A percentile compares a stretch with the other conserved stretches of the same genome.
Evolutionary conservation across 2,329 filamentous ascomycete genomes (phyloP).

Genomic region (Aspergillus sp.): DNA sequence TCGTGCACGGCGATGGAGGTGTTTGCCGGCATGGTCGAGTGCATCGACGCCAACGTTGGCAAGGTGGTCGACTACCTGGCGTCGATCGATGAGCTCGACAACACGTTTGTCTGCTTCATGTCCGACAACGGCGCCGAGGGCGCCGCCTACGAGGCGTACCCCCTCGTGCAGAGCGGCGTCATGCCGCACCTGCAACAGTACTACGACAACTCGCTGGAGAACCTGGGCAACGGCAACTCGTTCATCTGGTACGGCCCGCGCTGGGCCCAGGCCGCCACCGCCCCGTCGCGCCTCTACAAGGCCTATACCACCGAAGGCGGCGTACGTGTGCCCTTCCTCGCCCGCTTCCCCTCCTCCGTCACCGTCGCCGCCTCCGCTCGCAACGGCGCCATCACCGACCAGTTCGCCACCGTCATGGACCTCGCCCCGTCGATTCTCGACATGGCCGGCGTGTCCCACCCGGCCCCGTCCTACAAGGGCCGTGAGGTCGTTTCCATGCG

Average conservation of each 20-base stretch:
- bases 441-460: slow-evolving; percentile 48
- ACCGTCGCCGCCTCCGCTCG: slow-evolving; percentile 21
- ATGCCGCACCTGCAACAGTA: slow-evolving; percentile 57
- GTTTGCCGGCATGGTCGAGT: slow-evolving; percentile 64
- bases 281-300: slow-evolving; percentile 51
- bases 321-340: slow-evolving; percentile 54
- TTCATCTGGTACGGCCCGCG: slow-evolving; percentile 62
- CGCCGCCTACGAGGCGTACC: slow-evolving; percentile 58
- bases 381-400: slow-evolving; percentile 44
- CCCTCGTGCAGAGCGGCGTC: slow-evolving; percentile 55
- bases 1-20: slow-evolving; percentile 58
- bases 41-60: slow-evolving; percentile 61
- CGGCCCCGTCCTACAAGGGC: slow-evolving; percentile 52
- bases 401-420: slow-evolving; percentile 56
- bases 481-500: slow-evolving; percentile 53
- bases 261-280: slow-evolving; percentile 56
- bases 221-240: slow-evolving; percentile 56
- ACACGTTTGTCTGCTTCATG: slow-evolving; percentile 65
- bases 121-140: slow-evolving; percentile 64
- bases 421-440: slow-evolving; percentile 47
- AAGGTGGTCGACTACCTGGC: slow-evolving; percentile 58
- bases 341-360: slow-evolving; percentile 39
- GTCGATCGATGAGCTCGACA: slow-evolving; percentile 58
- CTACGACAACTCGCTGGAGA: slow-evolving; percentile 59
- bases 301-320: slow-evolving; percentile 52